These are phyloP conservation scores for Fraxinus latifolia DNA, from an alignment of 305 asterid species.

Conservation along the genomic window DNA sequence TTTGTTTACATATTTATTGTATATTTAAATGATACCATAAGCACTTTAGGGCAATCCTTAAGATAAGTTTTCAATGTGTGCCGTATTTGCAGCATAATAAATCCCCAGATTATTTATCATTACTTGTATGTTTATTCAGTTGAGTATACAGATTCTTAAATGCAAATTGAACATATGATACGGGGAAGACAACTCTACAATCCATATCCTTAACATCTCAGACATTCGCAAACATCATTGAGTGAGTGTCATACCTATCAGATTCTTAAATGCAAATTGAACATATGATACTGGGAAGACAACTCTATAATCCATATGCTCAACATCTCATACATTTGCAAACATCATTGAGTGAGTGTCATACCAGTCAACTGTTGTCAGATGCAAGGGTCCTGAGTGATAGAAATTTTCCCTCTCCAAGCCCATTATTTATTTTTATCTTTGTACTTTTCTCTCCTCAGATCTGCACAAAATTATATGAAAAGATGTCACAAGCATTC, in stretches of 20 bases:
- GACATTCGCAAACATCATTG: not conserved
- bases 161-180: not conserved
- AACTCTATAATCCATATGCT: not conserved
- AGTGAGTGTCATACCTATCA: constrained; percentile 43
- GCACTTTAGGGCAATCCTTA: no score
- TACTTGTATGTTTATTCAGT: not conserved
- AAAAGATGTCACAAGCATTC: not conserved
- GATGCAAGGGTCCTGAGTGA: constrained; percentile 69
- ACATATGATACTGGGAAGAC: not conserved
- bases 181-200: not conserved
- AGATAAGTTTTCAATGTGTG: not conserved
- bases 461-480: constrained; percentile 30
- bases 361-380: constrained; percentile 74
- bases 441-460: constrained; percentile 18
- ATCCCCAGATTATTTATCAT: not conserved
- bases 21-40: no score
- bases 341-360: not conserved
- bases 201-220: not conserved
- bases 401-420: constrained; percentile 71
- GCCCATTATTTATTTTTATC: constrained; percentile 24
- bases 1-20: no score
- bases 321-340: not conserved
- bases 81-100: constrained; percentile 3
- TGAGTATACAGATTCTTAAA: not conserved
- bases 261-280: not conserved